Percentiles rank a stretch among this genome's conserved stretches.
Evolutionary conservation across 371 early-diverging fungal genomes (phyloP).

Genomic region (Syncephalis plumigaleata): DNA sequence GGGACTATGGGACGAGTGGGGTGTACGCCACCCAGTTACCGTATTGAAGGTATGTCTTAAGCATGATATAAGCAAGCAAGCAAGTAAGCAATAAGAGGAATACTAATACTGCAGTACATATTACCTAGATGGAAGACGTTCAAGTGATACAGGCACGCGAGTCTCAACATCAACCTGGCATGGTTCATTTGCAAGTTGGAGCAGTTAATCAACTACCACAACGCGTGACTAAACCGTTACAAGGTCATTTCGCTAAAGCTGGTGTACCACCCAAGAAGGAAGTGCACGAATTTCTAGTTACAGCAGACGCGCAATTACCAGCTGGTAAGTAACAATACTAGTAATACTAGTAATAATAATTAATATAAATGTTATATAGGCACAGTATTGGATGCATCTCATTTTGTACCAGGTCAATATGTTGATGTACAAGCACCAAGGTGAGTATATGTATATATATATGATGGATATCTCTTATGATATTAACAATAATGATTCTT

Average conservation of each 20-base stretch:
- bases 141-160: conserved; percentile 35
- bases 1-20: conserved; percentile 85
- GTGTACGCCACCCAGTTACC: conserved; percentile 80
- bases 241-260: conserved; percentile 54
- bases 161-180: too few species aligned
- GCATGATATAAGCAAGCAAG: too few species aligned
- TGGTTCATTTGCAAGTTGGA: conserved; percentile 51
- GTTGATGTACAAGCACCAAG: conserved; percentile 78
- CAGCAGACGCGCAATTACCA: conserved; percentile 72
- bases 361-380: conserved; percentile 14
- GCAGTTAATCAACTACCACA: conserved; percentile 41
- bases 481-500: neutral
- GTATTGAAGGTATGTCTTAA: conserved; percentile 61
- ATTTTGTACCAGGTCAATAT: conserved; percentile 88
- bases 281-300: conserved; percentile 66
- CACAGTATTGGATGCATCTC: conserved; percentile 57
- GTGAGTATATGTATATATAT: conserved; percentile 20
- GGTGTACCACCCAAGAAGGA: conserved; percentile 59
- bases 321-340: conserved; percentile 25
- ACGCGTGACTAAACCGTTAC: conserved; percentile 41
- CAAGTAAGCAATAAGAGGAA: neutral
- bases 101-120: neutral
- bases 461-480: neutral
- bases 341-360: neutral
- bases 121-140: conserved; percentile 40